Evolutionary conservation across 1,139 yeast genomes (phyloP), one percentile per base, ranked within the genome.

Genomic region (Saccharomycopsis phalli): DNA sequence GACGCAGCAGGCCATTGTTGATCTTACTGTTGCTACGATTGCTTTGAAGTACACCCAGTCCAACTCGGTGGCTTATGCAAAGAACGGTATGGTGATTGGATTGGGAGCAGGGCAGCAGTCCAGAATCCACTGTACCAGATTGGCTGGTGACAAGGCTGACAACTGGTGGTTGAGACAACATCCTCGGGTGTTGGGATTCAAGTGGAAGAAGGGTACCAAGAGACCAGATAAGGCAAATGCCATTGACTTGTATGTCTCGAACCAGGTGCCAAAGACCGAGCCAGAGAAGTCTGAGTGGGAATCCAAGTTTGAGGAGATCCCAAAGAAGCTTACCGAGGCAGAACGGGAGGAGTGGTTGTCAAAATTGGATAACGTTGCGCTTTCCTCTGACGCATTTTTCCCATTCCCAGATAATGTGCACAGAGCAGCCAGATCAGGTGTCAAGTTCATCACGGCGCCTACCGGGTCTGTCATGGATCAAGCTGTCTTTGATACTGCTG

Each of bases 81-180:
- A 86, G 69, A 84, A 87, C 62, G 98, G 98, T 69, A 91, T 91
- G 98, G 95, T 91, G 49, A 78, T 91, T 57, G 98, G 98, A 52
- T 75, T 91, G 56, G 98, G 98, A 57, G 98, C 98, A 47, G 98
- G 98, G 53, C 98, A 91, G 71, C 98, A 91, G 69, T 86, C 96
- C 40, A 82, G 98, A 69, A 91, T 91, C 58, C 98, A 91, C 71
- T 91, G 98, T 70, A 91, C 98, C 43, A 81, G 98, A 69, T 75
- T 91, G 54, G 98, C 98, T 40, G 98, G 98, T 60, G 98, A 91
- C 58, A 91, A 91, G 72, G 96, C 97, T 50, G 96, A 91, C 65
- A 87, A 86, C 74, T 91, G 97, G 97, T 91, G 98, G 98, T 74
- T 91, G 59, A 82, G 98, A 71, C 97, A 91, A 65, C 97, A 91